Base-by-base conservation (phyloP, 768 basidiomycete genomes). In the Suillus subalutaceus region DNA sequence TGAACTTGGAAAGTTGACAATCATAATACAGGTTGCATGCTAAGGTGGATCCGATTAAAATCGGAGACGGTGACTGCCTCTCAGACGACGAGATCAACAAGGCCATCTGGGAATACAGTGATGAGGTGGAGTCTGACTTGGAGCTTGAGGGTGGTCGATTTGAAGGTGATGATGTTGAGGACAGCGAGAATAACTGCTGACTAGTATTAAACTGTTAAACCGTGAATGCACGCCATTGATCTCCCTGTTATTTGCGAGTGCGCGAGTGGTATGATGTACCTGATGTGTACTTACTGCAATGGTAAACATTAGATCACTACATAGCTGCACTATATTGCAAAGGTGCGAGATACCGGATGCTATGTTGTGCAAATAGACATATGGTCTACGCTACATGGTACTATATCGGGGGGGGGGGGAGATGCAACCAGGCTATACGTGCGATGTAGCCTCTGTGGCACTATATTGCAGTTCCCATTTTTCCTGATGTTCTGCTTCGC, bases 21-120 rank as follows among this genome's bases (percentile, higher is more conserved):
- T 48, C 3, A 48, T 48, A 48, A 8, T 0, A 48, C 59, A 60
- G 59, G 13, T 23, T 60, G 37, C 59, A 60, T 43, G 59, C 59
- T 10, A 60, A 60, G 43, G 59, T 40, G 59, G 59, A 60, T 38
- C 38, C 59, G 20, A 60, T 60, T 38, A 60, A 41, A 12, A 12
- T 40, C 18, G 38, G 16, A 38, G 30, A 57, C 26, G 4, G 18
- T 18, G 38, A 57, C 12, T 57, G 26, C 32, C n/a, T 57, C 16
- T 57, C 56, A 10, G 12, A 57, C n/a, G 13, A 32, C 4, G 12
- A 32, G 30, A 32, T 57, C 26, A 1, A 57, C 26, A 38, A 57
- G 0, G 12, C 5, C 0, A 30, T 57, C 12, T 1, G 13, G n/a
- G 56, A 57, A 57, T 57, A 32, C 30, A 57, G 56, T 57, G 56